These are phyloP conservation scores for Penicillium sp. DNA, from an alignment of 2,329 filamentous ascomycete genomes.

Conservation along the genomic window DNA sequence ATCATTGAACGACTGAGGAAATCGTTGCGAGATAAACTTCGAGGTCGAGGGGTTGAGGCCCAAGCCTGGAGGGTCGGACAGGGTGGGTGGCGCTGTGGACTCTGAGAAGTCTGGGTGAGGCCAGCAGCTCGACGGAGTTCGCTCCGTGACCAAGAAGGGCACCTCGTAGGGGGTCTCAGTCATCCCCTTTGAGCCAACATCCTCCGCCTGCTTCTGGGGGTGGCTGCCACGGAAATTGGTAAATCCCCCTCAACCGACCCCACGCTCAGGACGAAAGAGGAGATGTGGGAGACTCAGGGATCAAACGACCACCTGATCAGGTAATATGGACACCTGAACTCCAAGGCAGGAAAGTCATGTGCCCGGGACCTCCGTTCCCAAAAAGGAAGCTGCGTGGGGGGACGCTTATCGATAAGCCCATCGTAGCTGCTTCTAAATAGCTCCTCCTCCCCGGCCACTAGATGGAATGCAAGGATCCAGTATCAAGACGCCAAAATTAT, in stretches of 20 bases:
- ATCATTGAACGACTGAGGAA: background rate
- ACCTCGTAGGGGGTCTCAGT: background rate
- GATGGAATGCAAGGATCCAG: background rate
- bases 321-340: background rate
- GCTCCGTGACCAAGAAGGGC: slow-evolving; percentile 6
- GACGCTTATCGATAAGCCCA: slow-evolving; percentile 24
- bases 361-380: slow-evolving; percentile 16
- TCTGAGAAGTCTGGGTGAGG: background rate
- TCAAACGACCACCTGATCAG: background rate
- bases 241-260: background rate
- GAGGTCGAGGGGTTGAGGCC: background rate
- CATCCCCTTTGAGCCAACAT: background rate
- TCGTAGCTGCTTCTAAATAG: slow-evolving; percentile 17
- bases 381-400: slow-evolving; percentile 24
- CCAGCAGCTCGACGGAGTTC: slow-evolving; percentile 8
- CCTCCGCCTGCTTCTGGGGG: background rate
- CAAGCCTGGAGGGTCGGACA: background rate
- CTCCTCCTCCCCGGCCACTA: background rate
- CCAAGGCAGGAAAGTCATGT: slow-evolving; percentile 9
- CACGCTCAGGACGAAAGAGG: background rate
- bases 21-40: background rate
- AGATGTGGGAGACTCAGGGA: background rate
- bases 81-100: background rate
- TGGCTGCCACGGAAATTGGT: background rate
- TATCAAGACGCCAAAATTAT: background rate